phyloP scores from a whole-genome alignment of 2,329 filamentous ascomycete genomes.

The Botrytis squamosa region DNA sequence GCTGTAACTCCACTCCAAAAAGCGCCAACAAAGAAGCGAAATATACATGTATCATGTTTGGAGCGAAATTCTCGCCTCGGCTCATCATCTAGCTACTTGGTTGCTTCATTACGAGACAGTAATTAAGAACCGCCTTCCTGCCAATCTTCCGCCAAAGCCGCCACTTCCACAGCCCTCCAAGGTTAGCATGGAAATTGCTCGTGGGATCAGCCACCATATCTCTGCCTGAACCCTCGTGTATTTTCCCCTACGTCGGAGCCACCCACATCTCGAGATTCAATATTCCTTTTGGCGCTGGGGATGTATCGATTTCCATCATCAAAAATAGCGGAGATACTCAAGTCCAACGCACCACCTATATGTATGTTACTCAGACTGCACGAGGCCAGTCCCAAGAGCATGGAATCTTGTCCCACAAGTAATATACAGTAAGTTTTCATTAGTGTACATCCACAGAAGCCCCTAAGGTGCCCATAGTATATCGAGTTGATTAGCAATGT shows the following conservation, averaged over 20 bases:
- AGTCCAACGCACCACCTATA: background rate
- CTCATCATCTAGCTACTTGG: background rate
- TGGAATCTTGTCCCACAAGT: background rate
- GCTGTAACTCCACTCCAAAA: background rate
- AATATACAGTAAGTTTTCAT: background rate
- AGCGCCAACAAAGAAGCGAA: background rate
- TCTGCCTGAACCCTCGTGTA: background rate
- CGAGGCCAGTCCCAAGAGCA: background rate
- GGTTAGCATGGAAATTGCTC: background rate
- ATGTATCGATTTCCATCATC: background rate
- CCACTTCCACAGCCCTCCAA: background rate
- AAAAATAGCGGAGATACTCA: background rate
- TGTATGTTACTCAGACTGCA: too few species aligned
- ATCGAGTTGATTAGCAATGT: background rate
- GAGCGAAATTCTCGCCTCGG: background rate
- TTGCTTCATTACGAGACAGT: background rate
- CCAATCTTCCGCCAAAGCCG: background rate
- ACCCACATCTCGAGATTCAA: background rate
- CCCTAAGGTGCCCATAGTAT: background rate
- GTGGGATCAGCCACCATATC: background rate
- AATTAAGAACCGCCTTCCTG: background rate
- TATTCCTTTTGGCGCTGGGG: background rate
- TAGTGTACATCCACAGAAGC: accelerated
- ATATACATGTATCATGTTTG: background rate
- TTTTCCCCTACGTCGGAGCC: background rate